Evolutionary conservation across 768 basidiomycete species (phyloP).

Genomic region (Boletus reticuloceps): DNA sequence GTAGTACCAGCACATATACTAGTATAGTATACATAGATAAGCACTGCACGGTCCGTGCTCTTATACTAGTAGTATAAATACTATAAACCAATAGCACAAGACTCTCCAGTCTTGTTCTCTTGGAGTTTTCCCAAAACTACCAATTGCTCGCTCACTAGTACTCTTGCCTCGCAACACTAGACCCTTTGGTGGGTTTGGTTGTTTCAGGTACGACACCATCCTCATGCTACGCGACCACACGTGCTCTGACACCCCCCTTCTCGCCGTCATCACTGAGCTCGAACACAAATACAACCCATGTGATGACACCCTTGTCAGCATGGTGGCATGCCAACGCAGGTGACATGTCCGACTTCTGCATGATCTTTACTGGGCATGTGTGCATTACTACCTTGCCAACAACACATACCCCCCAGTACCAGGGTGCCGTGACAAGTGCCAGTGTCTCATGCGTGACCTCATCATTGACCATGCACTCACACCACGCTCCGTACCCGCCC

Average conservation of each 20-base stretch:
- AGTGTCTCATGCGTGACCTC: conserved; percentile 23
- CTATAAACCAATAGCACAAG: too few species aligned
- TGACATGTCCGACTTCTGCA: conserved; percentile 6
- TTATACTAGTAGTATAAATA: too few species aligned
- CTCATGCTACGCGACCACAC: conserved; percentile 13
- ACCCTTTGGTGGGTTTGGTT: too few species aligned
- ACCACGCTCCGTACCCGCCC: conserved; percentile 13
- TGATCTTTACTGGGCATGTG: conserved; percentile 19
- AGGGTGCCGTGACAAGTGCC: conserved; percentile 22
- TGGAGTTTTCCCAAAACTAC: too few species aligned
- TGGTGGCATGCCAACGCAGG: too few species aligned
- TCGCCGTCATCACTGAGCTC: conserved; percentile 20
- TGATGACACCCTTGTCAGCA: conserved; percentile 10
- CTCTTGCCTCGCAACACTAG: too few species aligned
- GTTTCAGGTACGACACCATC: conserved; percentile 18
- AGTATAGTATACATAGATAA: too few species aligned
- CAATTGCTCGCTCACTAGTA: too few species aligned
- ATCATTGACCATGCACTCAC: conserved; percentile 21
- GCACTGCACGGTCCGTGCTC: too few species aligned
- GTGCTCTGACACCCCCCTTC: conserved; percentile 17
- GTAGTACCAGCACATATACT: too few species aligned
- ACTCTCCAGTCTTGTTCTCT: too few species aligned
- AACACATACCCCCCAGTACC: conserved; percentile 12
- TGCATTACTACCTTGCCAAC: conserved; percentile 24
- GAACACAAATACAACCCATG: conserved; percentile 6